Conservation (phyloP, 176 grass and related monocot genomes). For the Zea luxurians region DNA sequence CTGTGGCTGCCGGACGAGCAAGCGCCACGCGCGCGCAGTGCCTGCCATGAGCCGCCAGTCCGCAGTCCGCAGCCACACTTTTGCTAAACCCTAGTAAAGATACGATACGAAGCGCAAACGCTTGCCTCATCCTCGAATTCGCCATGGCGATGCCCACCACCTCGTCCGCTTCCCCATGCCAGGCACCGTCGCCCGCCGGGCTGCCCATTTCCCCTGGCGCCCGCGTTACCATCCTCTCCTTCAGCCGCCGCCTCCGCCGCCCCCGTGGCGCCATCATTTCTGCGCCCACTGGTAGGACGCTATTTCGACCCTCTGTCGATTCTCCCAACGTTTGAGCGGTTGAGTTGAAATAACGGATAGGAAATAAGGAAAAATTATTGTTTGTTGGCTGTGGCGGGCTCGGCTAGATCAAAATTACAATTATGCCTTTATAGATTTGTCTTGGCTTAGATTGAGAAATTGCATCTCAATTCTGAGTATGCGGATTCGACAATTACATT, state of each 20-base stretch:
- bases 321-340: not conserved
- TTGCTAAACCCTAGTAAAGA: slow-evolving; percentile 9
- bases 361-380: not conserved
- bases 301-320: not conserved
- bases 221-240: not conserved
- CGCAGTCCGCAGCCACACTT: not conserved
- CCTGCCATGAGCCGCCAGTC: too few species aligned
- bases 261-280: not conserved
- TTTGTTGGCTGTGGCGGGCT: not conserved
- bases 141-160: slow-evolving; percentile 36
- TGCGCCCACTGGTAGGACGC: not conserved
- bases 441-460: too few species aligned
- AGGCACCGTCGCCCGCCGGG: slow-evolving; percentile 19
- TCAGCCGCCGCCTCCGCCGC: slow-evolving; percentile 11
- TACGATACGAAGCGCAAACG: not conserved
- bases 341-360: not conserved
- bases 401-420: not conserved
- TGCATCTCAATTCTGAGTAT: too few species aligned
- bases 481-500: not conserved
- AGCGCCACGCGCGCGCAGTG: too few species aligned
- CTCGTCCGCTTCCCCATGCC: slow-evolving; percentile 14
- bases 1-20: too few species aligned
- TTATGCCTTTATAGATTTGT: too few species aligned
- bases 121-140: not conserved
- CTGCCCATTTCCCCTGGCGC: slow-evolving; percentile 8